Evolutionary conservation across 2,329 filamentous ascomycete species (phyloP).

Genomic region (Coniochaeta ligniaria): DNA sequence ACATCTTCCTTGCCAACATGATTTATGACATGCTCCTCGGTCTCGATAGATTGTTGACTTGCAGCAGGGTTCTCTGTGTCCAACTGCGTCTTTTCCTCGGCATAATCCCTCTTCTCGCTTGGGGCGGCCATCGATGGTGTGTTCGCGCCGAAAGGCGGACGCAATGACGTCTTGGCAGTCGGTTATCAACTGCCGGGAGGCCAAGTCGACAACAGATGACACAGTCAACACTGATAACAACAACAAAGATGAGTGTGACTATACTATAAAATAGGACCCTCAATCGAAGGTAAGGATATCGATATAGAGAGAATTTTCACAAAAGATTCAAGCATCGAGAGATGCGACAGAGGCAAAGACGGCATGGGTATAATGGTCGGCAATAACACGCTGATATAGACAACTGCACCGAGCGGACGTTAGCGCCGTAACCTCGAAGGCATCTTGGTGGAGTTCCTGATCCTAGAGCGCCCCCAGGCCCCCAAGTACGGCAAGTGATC

Average conservation of each 20-base stretch:
- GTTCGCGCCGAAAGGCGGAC: background rate
- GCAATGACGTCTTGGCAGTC: background rate
- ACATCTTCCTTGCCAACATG: background rate
- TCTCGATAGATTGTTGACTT: background rate
- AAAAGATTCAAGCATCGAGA: background rate
- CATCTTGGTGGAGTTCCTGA: background rate
- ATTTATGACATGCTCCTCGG: background rate
- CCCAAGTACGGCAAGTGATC: background rate
- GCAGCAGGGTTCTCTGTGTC: background rate
- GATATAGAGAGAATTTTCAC: background rate
- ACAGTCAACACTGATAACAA: background rate
- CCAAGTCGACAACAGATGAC: background rate
- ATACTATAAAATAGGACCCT: background rate
- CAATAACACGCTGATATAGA: background rate
- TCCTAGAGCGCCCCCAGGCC: background rate
- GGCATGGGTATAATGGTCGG: background rate
- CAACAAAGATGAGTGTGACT: background rate
- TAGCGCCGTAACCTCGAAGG: background rate
- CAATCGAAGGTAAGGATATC: background rate
- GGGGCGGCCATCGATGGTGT: background rate
- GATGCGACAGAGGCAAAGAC: background rate
- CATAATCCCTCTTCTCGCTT: background rate
- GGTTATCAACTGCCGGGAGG: background rate
- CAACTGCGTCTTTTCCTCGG: background rate
- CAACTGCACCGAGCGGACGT: background rate